Percentiles rank a stretch among this genome's conserved stretches.
These are phyloP conservation scores for Pythium sukuiense DNA, from an alignment of 352 stramenopile genomes.

Conservation along the genomic window DNA sequence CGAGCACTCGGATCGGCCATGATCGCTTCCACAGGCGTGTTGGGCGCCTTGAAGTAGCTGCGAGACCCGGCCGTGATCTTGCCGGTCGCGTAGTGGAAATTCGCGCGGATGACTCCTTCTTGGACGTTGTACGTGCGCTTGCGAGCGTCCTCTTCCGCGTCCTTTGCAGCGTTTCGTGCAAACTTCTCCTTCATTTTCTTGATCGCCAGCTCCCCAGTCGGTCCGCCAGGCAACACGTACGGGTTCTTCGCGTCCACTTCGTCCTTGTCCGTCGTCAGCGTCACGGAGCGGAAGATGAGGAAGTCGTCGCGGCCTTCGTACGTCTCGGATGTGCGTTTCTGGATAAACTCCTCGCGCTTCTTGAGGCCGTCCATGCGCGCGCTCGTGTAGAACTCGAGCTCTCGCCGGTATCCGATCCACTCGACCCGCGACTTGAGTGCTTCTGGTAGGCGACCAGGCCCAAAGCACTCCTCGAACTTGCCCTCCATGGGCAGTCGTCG, in stretches of 20 bases:
- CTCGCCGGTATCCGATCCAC: slow-evolving; percentile 82
- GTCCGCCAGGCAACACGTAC: slow-evolving; percentile 71
- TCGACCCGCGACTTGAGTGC: slow-evolving; percentile 81
- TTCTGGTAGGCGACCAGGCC: slow-evolving; percentile 63
- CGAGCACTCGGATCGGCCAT: slow-evolving; percentile 64
- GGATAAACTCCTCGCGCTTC: slow-evolving; percentile 85
- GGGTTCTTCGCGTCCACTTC: slow-evolving; percentile 78
- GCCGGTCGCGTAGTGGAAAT: slow-evolving; percentile 92
- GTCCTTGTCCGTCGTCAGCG: slow-evolving; percentile 73
- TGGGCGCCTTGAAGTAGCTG: slow-evolving; percentile 79
- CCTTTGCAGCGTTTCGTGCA: slow-evolving; percentile 48
- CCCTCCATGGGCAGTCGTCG: slow-evolving; percentile 79
- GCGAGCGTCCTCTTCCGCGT: slow-evolving; percentile 78
- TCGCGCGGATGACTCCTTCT: slow-evolving; percentile 85
- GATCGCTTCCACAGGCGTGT: slow-evolving; percentile 66
- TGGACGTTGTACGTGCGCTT: slow-evolving; percentile 92
- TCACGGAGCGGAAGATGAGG: slow-evolving; percentile 82
- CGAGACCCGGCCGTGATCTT: slow-evolving; percentile 87
- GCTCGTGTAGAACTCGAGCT: slow-evolving; percentile 91
- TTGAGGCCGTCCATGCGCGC: slow-evolving; percentile 88
- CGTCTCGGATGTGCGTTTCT: slow-evolving; percentile 83
- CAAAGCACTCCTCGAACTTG: slow-evolving; percentile 87
- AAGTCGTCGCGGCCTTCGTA: slow-evolving; percentile 88
- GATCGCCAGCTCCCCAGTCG: slow-evolving; percentile 78
- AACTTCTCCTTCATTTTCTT: slow-evolving; percentile 95